Evolutionary conservation across 768 basidiomycete species (phyloP).

Genomic region (Lentinula boryana): DNA sequence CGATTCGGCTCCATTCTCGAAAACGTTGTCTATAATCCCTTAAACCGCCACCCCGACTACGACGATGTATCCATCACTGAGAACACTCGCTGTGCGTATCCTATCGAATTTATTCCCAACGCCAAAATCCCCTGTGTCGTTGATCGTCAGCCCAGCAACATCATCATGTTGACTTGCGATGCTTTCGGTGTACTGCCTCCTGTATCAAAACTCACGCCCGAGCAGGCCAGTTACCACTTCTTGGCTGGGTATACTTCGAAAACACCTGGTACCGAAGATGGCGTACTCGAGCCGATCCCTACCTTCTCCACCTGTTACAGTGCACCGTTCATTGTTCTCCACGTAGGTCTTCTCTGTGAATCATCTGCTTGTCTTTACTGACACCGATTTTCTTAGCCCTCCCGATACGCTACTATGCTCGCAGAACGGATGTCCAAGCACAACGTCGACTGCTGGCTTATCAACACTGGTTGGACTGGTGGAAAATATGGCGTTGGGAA

Average conservation of each 20-base stretch:
- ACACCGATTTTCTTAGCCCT: constrained; percentile 44
- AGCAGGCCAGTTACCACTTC: constrained; percentile 98
- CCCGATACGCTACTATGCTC: constrained; percentile 95
- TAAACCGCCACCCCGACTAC: constrained; percentile 82
- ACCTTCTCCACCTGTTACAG: constrained; percentile 99
- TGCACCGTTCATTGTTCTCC: constrained; percentile 98
- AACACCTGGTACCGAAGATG: constrained; percentile 98
- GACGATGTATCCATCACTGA: constrained; percentile 96
- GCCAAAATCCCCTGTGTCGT: constrained; percentile 91
- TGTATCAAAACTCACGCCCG: constrained; percentile 84
- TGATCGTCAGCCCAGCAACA: constrained; percentile 84
- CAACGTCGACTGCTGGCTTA: constrained; percentile 93
- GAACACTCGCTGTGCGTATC: constrained; percentile 99
- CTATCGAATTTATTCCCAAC: constrained; percentile 95
- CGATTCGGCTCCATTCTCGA: constrained; percentile 95
- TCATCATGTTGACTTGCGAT: constrained; percentile 97
- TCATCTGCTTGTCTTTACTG: not conserved
- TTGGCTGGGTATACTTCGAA: constrained; percentile 97
- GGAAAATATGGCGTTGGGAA: constrained; percentile 90
- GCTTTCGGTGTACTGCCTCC: constrained; percentile 98
- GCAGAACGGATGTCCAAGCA: constrained; percentile 88
- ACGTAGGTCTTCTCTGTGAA: constrained; percentile 40
- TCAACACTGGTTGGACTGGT: constrained; percentile 98
- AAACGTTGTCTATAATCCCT: constrained; percentile 95
- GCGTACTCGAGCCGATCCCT: constrained; percentile 95